Evolutionary conservation across 192 early-diverging fungal species (phyloP).

Genomic region (Backusella luteola): DNA sequence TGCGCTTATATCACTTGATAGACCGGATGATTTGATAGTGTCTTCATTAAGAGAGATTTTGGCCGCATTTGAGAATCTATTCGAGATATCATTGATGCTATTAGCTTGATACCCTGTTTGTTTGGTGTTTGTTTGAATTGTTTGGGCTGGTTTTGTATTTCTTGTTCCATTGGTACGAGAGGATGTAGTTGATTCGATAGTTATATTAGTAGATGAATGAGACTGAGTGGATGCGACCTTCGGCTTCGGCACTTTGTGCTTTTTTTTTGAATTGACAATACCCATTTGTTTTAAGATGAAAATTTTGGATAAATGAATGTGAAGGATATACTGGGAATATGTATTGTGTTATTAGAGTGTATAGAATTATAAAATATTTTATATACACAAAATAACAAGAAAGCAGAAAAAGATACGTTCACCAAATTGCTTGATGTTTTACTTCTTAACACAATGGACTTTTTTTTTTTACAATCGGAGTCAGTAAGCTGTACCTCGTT

Average conservation of each 20-base stretch:
- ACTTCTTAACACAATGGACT: background rate
- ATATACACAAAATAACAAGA: conserved; percentile 3
- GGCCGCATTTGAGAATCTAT: background rate
- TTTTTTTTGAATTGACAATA: conserved; percentile 8
- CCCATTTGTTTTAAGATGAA: conserved; percentile 9
- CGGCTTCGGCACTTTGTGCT: background rate
- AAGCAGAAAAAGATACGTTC: background rate
- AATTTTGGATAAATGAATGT: conserved; percentile 2
- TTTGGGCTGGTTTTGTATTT: background rate
- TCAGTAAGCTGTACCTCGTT: background rate
- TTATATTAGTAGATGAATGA: background rate
- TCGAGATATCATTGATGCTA: background rate
- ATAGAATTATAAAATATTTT: background rate
- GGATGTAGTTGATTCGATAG: background rate
- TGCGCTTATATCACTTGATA: background rate
- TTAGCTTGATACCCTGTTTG: background rate
- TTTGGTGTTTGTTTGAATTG: background rate
- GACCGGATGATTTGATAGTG: background rate
- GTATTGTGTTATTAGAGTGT: background rate
- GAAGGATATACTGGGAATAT: background rate
- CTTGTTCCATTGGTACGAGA: background rate
- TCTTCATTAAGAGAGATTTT: background rate
- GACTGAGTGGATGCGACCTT: background rate
- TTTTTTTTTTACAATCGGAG: conserved; percentile 5
- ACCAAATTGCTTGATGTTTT: background rate